phyloP scores from a whole-genome alignment of 345 rosid species.

The Clausena lansium region DNA sequence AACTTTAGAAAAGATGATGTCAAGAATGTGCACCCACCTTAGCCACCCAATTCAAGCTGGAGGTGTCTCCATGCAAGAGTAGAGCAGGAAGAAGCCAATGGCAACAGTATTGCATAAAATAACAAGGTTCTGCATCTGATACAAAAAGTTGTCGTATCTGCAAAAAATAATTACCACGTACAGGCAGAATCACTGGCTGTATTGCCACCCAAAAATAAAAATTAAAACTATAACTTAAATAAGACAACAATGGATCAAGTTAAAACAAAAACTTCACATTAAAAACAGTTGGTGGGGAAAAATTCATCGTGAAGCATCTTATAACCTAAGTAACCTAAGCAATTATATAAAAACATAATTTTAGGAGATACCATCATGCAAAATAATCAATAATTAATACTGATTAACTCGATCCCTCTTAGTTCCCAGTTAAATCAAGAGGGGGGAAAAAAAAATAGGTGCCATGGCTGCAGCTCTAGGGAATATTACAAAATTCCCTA shows the following conservation, averaged over 20 bases:
- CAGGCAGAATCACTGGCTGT: not conserved
- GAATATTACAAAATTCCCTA: not conserved
- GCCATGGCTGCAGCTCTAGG: not conserved
- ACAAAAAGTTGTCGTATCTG: conserved; percentile 72
- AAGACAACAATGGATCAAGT: not conserved
- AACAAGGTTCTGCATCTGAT: conserved; percentile 61
- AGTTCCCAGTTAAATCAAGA: not conserved
- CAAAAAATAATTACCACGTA: conserved; percentile 16
- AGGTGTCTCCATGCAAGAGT: conserved; percentile 52
- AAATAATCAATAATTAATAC: not conserved
- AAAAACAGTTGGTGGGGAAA: too few relatives aligned
- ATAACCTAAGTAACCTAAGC: not conserved
- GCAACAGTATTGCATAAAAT: conserved; percentile 77
- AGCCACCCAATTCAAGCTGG: conserved; percentile 71
- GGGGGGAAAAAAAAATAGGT: not conserved
- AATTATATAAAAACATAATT: not conserved
- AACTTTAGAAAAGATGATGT: conserved; percentile 2
- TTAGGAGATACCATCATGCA: not conserved
- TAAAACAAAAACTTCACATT: not conserved
- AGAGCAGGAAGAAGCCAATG: conserved; percentile 93
- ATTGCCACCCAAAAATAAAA: conserved; percentile 1
- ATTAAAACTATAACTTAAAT: not conserved
- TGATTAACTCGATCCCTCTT: not conserved
- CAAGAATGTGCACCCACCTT: conserved; percentile 45
- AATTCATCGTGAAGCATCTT: not conserved